Conservation (phyloP, 257 asterid genomes). For the Solanum pinnatisectum region DNA sequence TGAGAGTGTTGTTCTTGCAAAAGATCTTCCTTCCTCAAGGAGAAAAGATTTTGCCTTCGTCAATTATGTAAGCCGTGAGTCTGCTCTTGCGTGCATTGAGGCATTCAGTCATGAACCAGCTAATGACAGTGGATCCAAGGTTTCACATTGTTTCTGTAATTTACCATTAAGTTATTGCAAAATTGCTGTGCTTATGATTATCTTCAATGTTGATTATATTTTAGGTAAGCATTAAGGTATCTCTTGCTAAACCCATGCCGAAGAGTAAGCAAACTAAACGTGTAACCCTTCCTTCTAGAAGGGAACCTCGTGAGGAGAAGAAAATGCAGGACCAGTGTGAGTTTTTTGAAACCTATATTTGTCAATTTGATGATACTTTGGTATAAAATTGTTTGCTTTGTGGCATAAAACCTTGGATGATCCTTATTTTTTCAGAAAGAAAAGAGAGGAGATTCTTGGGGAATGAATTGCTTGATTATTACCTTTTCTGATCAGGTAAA, state of each 20-base stretch:
- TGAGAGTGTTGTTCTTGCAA: conserved; percentile 51
- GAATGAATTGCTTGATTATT: not conserved
- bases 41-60: conserved; percentile 70
- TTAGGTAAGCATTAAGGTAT: conserved; percentile 44
- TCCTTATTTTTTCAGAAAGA: not conserved
- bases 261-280: conserved; percentile 29
- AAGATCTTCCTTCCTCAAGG: conserved; percentile 39
- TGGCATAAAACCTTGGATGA: not conserved
- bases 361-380: not conserved
- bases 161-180: not conserved
- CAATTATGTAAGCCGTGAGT: conserved; percentile 45
- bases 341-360: conserved; percentile 6
- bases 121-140: conserved; percentile 40
- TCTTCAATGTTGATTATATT: conserved; percentile 9
- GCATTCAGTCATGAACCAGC: conserved; percentile 29
- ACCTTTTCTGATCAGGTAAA: not conserved
- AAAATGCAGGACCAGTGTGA: conserved; percentile 21
- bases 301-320: conserved; percentile 24
- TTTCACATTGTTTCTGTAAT: conserved; percentile 4
- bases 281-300: conserved; percentile 10
- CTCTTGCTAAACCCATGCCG: conserved; percentile 47
- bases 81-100: conserved; percentile 62
- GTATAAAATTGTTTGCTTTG: not conserved
- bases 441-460: not conserved
- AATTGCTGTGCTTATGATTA: not conserved